Conservation (phyloP, 305 asterid species). For the Fraxinus baroniana region DNA sequence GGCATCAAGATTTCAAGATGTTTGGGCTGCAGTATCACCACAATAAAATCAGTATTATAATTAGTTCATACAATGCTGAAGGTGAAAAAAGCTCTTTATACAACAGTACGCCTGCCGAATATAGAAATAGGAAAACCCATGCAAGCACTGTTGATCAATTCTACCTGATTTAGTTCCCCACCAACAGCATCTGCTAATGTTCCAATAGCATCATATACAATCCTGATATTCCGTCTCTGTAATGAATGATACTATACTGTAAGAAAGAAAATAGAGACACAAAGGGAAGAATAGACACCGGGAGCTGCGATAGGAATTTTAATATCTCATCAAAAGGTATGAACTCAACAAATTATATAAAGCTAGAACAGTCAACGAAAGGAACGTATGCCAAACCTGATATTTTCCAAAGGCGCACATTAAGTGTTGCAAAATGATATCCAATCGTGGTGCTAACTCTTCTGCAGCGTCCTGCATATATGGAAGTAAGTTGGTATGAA, state of each 20-base stretch:
- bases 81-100: slow-evolving; percentile 8
- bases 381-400: slow-evolving; percentile 45
- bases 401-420: slow-evolving; percentile 91
- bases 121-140: slow-evolving; percentile 13
- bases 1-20: slow-evolving; percentile 93
- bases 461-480: slow-evolving; percentile 86
- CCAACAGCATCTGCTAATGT: slow-evolving; percentile 99
- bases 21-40: slow-evolving; percentile 58
- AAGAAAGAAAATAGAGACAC: slow-evolving; percentile 13
- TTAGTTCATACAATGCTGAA: not conserved
- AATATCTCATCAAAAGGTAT: slow-evolving; percentile 1
- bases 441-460: slow-evolving; percentile 67
- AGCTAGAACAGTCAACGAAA: not conserved
- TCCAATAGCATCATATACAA: slow-evolving; percentile 95
- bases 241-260: slow-evolving; percentile 20
- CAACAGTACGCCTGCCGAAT: slow-evolving; percentile 7
- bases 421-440: slow-evolving; percentile 80
- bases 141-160: slow-evolving; percentile 11
- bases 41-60: slow-evolving; percentile 1
- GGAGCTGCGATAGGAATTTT: not conserved
- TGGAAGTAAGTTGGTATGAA: not conserved
- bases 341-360: slow-evolving; percentile 16
- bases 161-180: slow-evolving; percentile 87
- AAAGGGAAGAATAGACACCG: slow-evolving; percentile 20
- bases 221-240: slow-evolving; percentile 92